phyloP scores from a whole-genome alignment of 441 rosid species.

The Populus hybrid region DNA sequence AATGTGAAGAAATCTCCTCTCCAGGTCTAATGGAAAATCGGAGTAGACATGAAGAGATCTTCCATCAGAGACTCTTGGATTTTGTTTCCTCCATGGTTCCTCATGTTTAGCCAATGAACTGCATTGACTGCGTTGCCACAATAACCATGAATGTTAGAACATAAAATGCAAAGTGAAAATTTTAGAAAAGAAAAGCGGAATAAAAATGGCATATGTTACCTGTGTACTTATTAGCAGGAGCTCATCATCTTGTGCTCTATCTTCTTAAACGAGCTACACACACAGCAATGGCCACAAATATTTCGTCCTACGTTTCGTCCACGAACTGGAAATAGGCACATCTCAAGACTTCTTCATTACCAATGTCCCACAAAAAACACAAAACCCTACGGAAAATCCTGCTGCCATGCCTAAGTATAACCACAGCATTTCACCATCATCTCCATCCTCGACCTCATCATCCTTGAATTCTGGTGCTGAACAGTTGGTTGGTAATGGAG shows the following conservation, averaged over 20 bases:
- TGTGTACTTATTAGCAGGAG: no score
- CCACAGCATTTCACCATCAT: background rate
- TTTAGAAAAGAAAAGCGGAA: no score
- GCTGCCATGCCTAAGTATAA: slow-evolving; percentile 10
- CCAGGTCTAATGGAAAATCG: no score
- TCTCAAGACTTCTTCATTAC: slow-evolving; percentile 21
- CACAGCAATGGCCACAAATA: background rate
- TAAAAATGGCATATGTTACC: no score
- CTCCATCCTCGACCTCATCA: background rate
- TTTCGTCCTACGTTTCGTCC: slow-evolving; percentile 3
- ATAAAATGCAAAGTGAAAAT: no score
- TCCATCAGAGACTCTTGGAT: no score
- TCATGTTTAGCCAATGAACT: no score
- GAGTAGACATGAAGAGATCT: no score
- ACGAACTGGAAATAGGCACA: slow-evolving; percentile 15
- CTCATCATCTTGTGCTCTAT: background rate
- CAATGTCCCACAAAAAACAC: slow-evolving; percentile 27
- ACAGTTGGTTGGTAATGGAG: slow-evolving; percentile 7
- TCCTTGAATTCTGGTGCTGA: background rate
- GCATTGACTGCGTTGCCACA: no score
- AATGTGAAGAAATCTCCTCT: no score
- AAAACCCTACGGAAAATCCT: slow-evolving; percentile 20
- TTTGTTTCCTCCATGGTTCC: no score
- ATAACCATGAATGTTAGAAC: no score
- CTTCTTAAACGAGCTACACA: slow-evolving; percentile 3